A percentile compares a stretch with the other conserved stretches of the same genome.
phyloP scores from a whole-genome alignment of 768 basidiomycete genomes.

The Trametes cinnabarina region DNA sequence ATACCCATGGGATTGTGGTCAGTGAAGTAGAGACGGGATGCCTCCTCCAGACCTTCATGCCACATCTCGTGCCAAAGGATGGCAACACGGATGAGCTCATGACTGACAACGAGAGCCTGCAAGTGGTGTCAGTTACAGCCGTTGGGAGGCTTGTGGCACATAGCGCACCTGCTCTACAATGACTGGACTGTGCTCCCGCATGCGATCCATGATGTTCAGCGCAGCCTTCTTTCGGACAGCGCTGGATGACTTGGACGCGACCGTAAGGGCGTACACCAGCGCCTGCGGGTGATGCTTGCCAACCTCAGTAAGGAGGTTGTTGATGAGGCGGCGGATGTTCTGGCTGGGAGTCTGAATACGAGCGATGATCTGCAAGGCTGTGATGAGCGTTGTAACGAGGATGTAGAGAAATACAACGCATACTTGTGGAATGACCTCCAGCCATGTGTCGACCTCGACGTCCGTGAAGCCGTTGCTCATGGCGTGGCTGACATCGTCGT shows the following conservation, averaged over 20 bases:
- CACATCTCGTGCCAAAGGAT: conserved; percentile 99
- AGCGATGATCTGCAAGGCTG: conserved; percentile 77
- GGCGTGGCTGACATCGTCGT: conserved; percentile 85
- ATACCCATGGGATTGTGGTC: conserved; percentile 97
- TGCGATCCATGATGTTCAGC: conserved; percentile 81
- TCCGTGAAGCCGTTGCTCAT: conserved; percentile 84
- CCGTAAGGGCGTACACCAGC: conserved; percentile 91
- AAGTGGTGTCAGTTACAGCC: conserved; percentile 1
- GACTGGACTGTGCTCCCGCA: conserved; percentile 84
- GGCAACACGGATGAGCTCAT: conserved; percentile 94
- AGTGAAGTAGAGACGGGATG: conserved; percentile 92
- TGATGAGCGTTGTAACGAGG: neutral
- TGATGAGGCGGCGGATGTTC: conserved; percentile 86
- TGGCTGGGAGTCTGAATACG: conserved; percentile 92
- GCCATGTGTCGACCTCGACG: conserved; percentile 96
- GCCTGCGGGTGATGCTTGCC: conserved; percentile 98
- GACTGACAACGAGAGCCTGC: conserved; percentile 85
- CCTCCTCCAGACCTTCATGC: conserved; percentile 98
- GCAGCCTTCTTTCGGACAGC: conserved; percentile 79
- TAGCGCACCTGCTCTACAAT: conserved; percentile 79
- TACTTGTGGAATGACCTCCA: conserved; percentile 98
- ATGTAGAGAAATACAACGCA: conserved; percentile 8
- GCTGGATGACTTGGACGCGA: conserved; percentile 95
- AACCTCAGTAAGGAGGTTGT: conserved; percentile 83
- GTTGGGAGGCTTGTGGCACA: neutral